Evolutionary conservation across 495 filamentous ascomycete genomes (phyloP).

Genomic region (Pyrenopolyporus hunteri): DNA sequence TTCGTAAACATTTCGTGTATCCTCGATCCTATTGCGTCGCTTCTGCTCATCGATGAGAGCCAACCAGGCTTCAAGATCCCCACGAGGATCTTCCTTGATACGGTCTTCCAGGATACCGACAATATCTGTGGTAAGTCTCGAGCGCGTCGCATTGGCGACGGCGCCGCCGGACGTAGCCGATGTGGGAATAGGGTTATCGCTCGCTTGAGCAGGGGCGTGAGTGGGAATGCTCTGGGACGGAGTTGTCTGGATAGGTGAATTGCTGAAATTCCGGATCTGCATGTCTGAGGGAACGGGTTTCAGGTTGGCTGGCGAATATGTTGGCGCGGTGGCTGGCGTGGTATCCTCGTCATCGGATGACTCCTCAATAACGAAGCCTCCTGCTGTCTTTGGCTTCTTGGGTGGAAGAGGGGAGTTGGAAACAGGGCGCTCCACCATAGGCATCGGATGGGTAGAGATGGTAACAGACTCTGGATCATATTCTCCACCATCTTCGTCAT

Average conservation of each 20-base stretch:
- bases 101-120: slow-evolving; percentile 88
- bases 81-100: slow-evolving; percentile 86
- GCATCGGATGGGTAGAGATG: slow-evolving; percentile 39
- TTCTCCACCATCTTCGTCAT: slow-evolving; percentile 52
- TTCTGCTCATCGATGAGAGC: slow-evolving; percentile 84
- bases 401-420: slow-evolving; percentile 44
- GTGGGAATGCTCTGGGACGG: slow-evolving; percentile 34
- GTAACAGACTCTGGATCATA: slow-evolving; percentile 60
- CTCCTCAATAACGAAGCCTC: slow-evolving; percentile 77
- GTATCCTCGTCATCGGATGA: slow-evolving; percentile 66
- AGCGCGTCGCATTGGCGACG: slow-evolving; percentile 28
- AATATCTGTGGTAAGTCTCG: slow-evolving; percentile 70
- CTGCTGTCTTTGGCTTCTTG: slow-evolving; percentile 71
- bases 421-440: slow-evolving; percentile 38
- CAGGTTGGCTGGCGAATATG: slow-evolving; percentile 4
- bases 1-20: slow-evolving; percentile 80
- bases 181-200: slow-evolving; percentile 23
- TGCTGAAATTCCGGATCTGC: slow-evolving; percentile 16
- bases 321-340: slow-evolving; percentile 3
- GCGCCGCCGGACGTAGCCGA: slow-evolving; percentile 19
- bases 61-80: slow-evolving; percentile 90
- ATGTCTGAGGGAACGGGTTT: slow-evolving; percentile 26
- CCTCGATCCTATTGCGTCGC: slow-evolving; percentile 78
- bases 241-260: slow-evolving; percentile 37
- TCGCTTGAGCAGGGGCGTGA: slow-evolving; percentile 38